Base-by-base conservation (phyloP, 1,139 yeast genomes). In the Geotrichum citri-aurantii region DNA sequence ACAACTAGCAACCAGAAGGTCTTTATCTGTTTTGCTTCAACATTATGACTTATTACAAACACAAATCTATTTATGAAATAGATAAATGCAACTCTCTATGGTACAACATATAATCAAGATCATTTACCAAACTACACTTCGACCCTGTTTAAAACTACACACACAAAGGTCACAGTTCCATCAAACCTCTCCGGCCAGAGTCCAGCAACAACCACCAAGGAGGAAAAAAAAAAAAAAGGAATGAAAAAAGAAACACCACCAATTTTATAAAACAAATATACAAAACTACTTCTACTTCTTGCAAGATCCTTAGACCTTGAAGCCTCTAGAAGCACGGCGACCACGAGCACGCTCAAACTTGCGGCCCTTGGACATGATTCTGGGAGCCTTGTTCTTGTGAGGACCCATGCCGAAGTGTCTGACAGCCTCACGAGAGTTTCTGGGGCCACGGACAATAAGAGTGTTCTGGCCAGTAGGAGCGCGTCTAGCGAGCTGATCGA, bases 301-400 rank as follows among this genome's bases (percentile, higher is more conserved):
- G 44, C 44, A 37, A 37, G 8, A n/a, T 27, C 27, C 49, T 90
- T 93, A 93, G 81, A 95, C 99, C 89, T 93, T 93, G 99, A 93
- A 93, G 84, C 97, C 99, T 86, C 96, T 90, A 70, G 98, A 92
- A 80, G 84, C 87, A 85, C 99, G 87, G 81, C 89, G 95, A 86
- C 99, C 99, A 89, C 99, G 93, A 75, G 97, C 99, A 81, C 95
- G 90, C 86, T 95, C 99, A 85, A 93, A 93, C 84, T 93, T 95
- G 86, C 98, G 93, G 79, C 99, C 99, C 81, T 84, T 91, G 69
- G 98, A 92, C 77, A 81, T 76, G 79, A 93, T 87, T 85, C 96
- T 91, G 82, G 99, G 99, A 75, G 98, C 99, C 89, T 93, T 95
- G 82, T 85, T 82, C 86, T 89, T 88, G 95, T 95, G 98, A 75